These are phyloP conservation scores for Kernera saxatilis DNA, from an alignment of 345 rosid genomes.

Conservation along the genomic window DNA sequence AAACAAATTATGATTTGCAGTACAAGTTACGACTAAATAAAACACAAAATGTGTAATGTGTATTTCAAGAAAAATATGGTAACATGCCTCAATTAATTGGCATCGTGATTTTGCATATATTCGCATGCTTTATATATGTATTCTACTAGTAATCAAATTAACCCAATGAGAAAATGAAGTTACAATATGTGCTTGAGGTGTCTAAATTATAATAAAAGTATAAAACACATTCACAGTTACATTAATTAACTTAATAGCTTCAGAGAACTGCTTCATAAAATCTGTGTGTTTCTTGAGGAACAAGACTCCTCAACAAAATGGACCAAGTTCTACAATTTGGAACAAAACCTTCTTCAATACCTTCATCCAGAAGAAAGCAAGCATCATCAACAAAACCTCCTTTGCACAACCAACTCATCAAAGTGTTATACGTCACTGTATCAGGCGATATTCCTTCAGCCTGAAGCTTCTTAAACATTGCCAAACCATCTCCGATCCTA, in stretches of 20 bases:
- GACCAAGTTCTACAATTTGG: slow-evolving; percentile 68
- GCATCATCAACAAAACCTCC: slow-evolving; percentile 56
- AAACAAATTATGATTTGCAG: not conserved
- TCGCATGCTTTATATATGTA: not conserved
- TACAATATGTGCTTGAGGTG: not conserved
- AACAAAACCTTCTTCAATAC: slow-evolving; percentile 48
- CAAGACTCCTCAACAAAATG: slow-evolving; percentile 47
- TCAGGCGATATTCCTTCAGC: slow-evolving; percentile 73
- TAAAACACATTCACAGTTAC: not conserved
- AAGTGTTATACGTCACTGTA: slow-evolving; percentile 69
- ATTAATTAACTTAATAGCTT: not conserved
- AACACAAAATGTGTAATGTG: too few relatives aligned
- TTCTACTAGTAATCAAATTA: not conserved
- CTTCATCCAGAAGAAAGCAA: slow-evolving; percentile 45
- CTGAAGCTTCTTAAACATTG: slow-evolving; percentile 53
- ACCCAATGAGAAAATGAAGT: not conserved
- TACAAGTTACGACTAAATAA: not conserved
- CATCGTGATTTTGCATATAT: not conserved
- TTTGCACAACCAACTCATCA: slow-evolving; percentile 71
- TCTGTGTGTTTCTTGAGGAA: not conserved
- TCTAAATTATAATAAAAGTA: not conserved
- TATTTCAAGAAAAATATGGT: not conserved
- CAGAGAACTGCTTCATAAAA: slow-evolving; percentile 1
- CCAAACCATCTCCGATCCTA: slow-evolving; percentile 52
- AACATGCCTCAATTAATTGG: not conserved